A percentile compares a stretch with the other conserved stretches of the same genome.
Evolutionary conservation across 2,329 filamentous ascomycete genomes (phyloP).

Genomic region (Penicillium sp.): DNA sequence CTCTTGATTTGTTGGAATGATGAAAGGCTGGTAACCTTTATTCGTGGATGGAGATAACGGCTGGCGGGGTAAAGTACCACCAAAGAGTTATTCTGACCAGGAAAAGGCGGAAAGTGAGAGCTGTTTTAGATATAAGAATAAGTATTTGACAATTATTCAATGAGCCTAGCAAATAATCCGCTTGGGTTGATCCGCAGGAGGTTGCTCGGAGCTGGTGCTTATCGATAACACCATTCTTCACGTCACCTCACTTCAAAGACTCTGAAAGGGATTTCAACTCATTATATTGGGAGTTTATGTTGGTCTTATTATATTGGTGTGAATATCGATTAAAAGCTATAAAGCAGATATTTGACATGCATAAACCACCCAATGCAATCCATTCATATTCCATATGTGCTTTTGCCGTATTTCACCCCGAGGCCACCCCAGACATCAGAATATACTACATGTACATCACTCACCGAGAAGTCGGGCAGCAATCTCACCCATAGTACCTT

Average conservation of each 20-base stretch:
- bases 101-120: too few species aligned
- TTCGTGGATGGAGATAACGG: not conserved
- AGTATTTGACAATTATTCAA: not conserved
- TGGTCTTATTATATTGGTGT: not conserved
- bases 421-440: not conserved
- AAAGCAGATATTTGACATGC: not conserved
- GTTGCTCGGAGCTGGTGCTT: not conserved
- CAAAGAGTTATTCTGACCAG: not conserved
- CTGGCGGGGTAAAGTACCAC: too few species aligned
- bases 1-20: not conserved
- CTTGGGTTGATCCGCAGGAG: not conserved
- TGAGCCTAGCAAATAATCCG: not conserved
- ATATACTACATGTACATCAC: slow-evolving; percentile 13
- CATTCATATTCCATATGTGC: not conserved
- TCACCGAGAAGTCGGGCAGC: slow-evolving; percentile 82
- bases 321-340: not conserved
- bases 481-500: slow-evolving; percentile 86
- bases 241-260: too few species aligned
- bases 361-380: slow-evolving; percentile 1
- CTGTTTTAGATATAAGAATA: not conserved
- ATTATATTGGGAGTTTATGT: too few species aligned
- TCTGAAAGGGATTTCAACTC: not conserved
- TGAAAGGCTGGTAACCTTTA: not conserved
- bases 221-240: not conserved
- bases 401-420: not conserved